Evolutionary conservation across 108 stramenopile species (phyloP).

Genomic region (Phaeodactylum tricornutum): DNA sequence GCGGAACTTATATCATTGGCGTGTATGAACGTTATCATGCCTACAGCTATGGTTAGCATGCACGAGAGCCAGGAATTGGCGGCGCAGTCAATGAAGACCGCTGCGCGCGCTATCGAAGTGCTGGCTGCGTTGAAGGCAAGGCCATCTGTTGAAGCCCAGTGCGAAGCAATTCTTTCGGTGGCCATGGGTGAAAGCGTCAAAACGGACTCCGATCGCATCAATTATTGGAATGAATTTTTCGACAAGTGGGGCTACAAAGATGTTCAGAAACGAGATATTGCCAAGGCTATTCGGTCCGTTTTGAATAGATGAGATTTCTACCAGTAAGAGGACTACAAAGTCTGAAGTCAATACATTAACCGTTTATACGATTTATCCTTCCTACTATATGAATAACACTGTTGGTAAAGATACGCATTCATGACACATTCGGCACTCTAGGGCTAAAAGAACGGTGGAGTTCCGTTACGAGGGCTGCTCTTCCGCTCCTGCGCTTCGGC

Average conservation of each 20-base stretch:
- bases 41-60: constrained; percentile 60
- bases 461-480: no score
- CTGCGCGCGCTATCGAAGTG: constrained; percentile 35
- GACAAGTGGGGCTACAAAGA: constrained; percentile 43
- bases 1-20: constrained; percentile 44
- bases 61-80: constrained; percentile 38
- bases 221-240: constrained; percentile 57
- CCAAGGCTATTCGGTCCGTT: constrained; percentile 15
- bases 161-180: constrained; percentile 32
- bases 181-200: constrained; percentile 12
- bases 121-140: background rate
- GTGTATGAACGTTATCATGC: constrained; percentile 77
- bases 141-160: constrained; percentile 14
- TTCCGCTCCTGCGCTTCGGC: no score
- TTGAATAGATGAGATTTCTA: no score
- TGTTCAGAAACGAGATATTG: constrained; percentile 39
- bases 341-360: no score
- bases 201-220: constrained; percentile 5
- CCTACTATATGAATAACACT: no score
- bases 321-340: no score
- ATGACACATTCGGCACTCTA: no score
- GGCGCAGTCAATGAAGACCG: constrained; percentile 34
- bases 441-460: no score
- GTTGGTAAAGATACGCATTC: no score
- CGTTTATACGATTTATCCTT: no score